Conservation (phyloP, 2,329 filamentous ascomycete species). For the Pyrenophora seminiperda region DNA sequence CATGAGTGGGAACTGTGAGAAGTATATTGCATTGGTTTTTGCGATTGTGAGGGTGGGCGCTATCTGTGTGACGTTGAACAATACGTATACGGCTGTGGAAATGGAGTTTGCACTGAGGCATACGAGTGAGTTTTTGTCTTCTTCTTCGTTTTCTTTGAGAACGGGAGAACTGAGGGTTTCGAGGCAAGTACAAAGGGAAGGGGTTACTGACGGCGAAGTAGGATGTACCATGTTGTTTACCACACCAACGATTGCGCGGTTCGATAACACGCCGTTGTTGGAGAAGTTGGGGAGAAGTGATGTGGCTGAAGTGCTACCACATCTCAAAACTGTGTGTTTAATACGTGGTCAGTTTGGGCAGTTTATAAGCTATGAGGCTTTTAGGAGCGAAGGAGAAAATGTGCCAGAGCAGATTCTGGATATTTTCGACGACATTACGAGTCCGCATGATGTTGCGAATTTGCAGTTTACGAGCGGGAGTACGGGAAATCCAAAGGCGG, state of each 20-base stretch:
- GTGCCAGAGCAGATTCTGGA: slow-evolving; percentile 44
- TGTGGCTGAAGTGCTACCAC: slow-evolving; percentile 25
- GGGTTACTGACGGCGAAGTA: slow-evolving; percentile 32
- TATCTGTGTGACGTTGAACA: slow-evolving; percentile 75
- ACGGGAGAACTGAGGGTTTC: slow-evolving; percentile 3
- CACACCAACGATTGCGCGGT: slow-evolving; percentile 68
- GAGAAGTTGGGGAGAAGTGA: slow-evolving; percentile 32
- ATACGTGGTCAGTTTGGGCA: slow-evolving; percentile 46
- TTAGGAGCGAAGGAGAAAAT: slow-evolving; percentile 51
- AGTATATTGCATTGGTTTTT: slow-evolving; percentile 71
- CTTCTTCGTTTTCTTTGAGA: too few relatives aligned
- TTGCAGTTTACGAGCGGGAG: slow-evolving; percentile 49
- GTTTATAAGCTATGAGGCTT: slow-evolving; percentile 65
- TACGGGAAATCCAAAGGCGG: slow-evolving; percentile 47
- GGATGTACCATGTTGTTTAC: slow-evolving; percentile 77
- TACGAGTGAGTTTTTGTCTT: slow-evolving; percentile 58
- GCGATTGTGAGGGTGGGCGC: slow-evolving; percentile 62
- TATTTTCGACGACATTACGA: slow-evolving; percentile 44
- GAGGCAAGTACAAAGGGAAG: too few relatives aligned
- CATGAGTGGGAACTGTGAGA: slow-evolving; percentile 68
- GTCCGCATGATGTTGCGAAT: slow-evolving; percentile 44
- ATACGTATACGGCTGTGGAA: slow-evolving; percentile 77
- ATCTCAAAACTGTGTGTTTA: slow-evolving; percentile 40
- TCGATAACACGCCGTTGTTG: slow-evolving; percentile 67
- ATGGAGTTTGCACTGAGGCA: slow-evolving; percentile 73